Evolutionary conservation across 345 rosid species (phyloP), one percentile per base, ranked within the genome.

Genomic region (Ceriops tagal): DNA sequence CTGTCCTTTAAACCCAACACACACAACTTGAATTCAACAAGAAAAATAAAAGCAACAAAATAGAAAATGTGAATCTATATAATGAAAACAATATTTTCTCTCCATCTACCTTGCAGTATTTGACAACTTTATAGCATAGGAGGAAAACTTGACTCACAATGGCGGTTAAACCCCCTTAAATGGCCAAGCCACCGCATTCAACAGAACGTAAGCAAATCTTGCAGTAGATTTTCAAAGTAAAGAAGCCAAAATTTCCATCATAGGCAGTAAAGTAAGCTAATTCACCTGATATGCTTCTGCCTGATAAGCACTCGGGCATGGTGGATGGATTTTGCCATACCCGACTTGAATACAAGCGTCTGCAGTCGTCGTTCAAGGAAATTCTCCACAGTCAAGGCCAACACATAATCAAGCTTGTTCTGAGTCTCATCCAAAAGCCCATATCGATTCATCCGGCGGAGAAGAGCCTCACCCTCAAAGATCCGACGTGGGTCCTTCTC

Each of bases 231-330:
- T 39, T 39, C 47, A 9, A 39, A 10, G 16, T 39, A 39, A 39
- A 39, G 47, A 11, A 39, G 15, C 47, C 13, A 11, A 39, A 39
- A 39, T 10, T 8, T 55, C 27, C 9, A 55, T 26, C 30, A 10
- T 55, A 5, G 15, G 30, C 30, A 55, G 30, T 1, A 55, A 55
- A 9, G 59, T 8, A 16, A 24, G 15, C 20, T 4, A 59, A 8
- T 9, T 19, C 53, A 66, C 70, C 70, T 66, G 47, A 66, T 66
- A 21, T 66, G 70, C 70, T 46, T 66, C 61, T 66, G 70, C 61
- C 70, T 53, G 70, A 66, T 66, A 20, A 66, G 70, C 35, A 66
- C 70, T 53, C 70, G 30, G 20, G 70, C 70, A 66, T 66, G 68
- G 35, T 65, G 68, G 37, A 65, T 65, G 6, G 68, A 65, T 21